Percentiles rank a stretch among this genome's conserved stretches.
Evolutionary conservation across 768 basidiomycete species (phyloP).

Genomic region (Butyriboletus loyo): DNA sequence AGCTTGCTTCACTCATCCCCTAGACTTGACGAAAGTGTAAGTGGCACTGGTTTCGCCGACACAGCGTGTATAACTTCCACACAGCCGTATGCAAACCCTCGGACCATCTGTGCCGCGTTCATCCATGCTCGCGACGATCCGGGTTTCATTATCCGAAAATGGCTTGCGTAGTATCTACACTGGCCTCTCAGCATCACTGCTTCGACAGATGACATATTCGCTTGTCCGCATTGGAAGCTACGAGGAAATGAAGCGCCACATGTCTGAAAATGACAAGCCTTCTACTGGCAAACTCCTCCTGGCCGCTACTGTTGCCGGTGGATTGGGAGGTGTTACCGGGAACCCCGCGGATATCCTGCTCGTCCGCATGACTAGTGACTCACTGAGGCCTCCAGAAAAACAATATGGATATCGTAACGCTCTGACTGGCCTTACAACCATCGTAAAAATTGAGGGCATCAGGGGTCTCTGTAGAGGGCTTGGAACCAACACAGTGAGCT

Average conservation of each 20-base stretch:
- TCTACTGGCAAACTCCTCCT: slow-evolving; percentile 54
- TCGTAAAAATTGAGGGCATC: slow-evolving; percentile 68
- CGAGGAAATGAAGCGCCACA: slow-evolving; percentile 65
- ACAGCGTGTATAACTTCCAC: slow-evolving; percentile 1
- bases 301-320: slow-evolving; percentile 72
- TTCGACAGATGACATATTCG: slow-evolving; percentile 91
- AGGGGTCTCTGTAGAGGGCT: slow-evolving; percentile 70
- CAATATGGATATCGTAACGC: slow-evolving; percentile 79
- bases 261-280: slow-evolving; percentile 51
- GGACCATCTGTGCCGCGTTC: slow-evolving; percentile 49
- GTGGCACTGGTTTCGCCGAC: slow-evolving; percentile 20
- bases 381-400: slow-evolving; percentile 66
- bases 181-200: slow-evolving; percentile 76
- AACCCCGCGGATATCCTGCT: slow-evolving; percentile 78
- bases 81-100: slow-evolving; percentile 80
- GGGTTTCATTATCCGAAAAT: slow-evolving; percentile 58
- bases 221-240: slow-evolving; percentile 82
- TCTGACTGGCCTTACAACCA: slow-evolving; percentile 61
- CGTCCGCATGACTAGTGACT: slow-evolving; percentile 88
- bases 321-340: slow-evolving; percentile 77
- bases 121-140: slow-evolving; percentile 64
- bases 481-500: slow-evolving; percentile 69
- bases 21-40: slow-evolving; percentile 85
- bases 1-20: slow-evolving; percentile 75
- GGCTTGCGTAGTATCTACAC: slow-evolving; percentile 77